Percentiles rank a stretch among this genome's conserved stretches.
Evolutionary conservation across 345 rosid genomes (phyloP).

Genomic region (Hypericum perforatum): DNA sequence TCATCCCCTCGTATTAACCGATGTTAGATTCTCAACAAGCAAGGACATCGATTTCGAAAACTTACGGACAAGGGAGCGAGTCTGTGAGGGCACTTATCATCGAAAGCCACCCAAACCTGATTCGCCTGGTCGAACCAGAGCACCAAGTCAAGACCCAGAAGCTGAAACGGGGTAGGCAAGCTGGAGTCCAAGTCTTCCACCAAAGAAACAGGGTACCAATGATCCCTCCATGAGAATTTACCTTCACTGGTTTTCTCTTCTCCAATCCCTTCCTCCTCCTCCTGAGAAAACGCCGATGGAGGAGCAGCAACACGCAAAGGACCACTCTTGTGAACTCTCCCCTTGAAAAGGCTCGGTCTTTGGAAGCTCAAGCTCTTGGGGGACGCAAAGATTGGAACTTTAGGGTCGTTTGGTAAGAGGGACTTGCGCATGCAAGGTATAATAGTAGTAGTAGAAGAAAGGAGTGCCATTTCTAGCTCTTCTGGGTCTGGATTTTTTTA

Average conservation of each 20-base stretch:
- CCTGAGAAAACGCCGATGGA: conserved; percentile 28
- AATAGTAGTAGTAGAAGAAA: too few relatives aligned
- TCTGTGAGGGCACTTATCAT: conserved; percentile 89
- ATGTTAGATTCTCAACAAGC: not conserved
- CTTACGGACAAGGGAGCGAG: conserved; percentile 91
- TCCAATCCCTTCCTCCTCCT: conserved; percentile 18
- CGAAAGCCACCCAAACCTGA: conserved; percentile 79
- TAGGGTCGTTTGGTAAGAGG: conserved; percentile 1
- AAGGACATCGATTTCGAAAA: conserved; percentile 4
- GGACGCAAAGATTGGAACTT: conserved; percentile 7
- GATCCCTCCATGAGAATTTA: conserved; percentile 87
- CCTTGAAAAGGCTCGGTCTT: not conserved
- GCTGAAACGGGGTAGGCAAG: conserved; percentile 80
- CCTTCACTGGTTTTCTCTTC: conserved; percentile 41
- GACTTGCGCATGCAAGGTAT: conserved; percentile 12
- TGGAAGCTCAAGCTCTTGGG: conserved; percentile 11
- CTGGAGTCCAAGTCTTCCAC: conserved; percentile 75
- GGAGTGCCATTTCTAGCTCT: not conserved
- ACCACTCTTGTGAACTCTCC: conserved; percentile 6
- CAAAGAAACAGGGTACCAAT: conserved; percentile 94
- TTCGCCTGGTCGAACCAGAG: conserved; percentile 66
- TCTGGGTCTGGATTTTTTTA: not conserved
- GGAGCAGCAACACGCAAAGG: conserved; percentile 57
- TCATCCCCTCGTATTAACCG: too few relatives aligned
- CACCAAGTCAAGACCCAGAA: conserved; percentile 86